Evolutionary conservation across 805 yeast species (phyloP), one percentile per base, ranked within the genome.

Genomic region (Candida loeiensis): DNA sequence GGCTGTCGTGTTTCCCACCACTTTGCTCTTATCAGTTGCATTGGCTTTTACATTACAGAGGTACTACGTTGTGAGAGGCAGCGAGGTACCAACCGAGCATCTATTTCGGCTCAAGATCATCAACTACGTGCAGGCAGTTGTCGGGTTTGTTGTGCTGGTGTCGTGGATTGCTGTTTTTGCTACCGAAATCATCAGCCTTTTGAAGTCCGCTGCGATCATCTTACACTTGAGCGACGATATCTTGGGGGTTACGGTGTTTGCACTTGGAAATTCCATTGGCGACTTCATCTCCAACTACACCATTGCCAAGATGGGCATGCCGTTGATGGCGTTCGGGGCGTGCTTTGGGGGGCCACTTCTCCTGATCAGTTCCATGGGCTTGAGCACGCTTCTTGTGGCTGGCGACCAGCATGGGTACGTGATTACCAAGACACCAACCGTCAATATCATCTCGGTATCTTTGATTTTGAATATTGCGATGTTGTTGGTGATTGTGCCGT

Each of bases 261-360:
- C 98, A 0, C 64, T 91, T 43, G 98, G 99, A 4, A 93, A 91
- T 58, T 90, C 96, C 1, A 65, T 85, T 5, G 97, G 98, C 4
- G 99, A 91, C 55, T 65, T 90, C 34, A 80, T 90, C 1, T 83
- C 96, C 0, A 88, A 91, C 50, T 58, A 83, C 25, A 83, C 95
- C 0, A 77, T 91, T 18, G 89, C 95, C 0, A 68, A 68, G 42
- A 75, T 86, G 72, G 96, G 95, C 0, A 80, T 78, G 63, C 86
- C 95, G 0, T 72, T 84, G 34, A 85, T 91, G 85, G 97, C 97
- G 0, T 68, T 93, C n/a, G 85, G 93, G 20, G 96, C 97, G 0
- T 90, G 98, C 54, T 84, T 90, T 58, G 98, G 97, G 0, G 88
- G 96, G 1, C 98, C 98, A 0, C 62, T 91, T 42, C 58, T 93